Percentiles rank a stretch among this genome's conserved stretches.
Conservation (phyloP, 148 eudicot genomes). For the Diospyros kaki region DNA sequence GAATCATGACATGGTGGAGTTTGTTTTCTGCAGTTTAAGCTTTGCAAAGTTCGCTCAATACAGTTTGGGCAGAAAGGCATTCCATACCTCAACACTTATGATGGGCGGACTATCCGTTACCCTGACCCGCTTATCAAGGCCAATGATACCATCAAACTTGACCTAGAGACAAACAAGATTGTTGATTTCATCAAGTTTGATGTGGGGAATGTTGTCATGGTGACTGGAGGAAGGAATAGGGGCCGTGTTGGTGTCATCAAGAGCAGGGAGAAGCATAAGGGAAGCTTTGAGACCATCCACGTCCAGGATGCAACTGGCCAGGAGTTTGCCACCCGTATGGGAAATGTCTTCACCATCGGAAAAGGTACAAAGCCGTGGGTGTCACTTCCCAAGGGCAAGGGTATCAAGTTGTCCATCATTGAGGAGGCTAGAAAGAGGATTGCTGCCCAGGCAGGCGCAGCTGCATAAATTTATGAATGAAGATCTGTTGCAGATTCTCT, state of each 20-base stretch:
- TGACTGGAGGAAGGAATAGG: slow-evolving; percentile 59
- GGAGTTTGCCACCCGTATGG: slow-evolving; percentile 55
- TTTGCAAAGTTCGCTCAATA: slow-evolving; percentile 51
- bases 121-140: slow-evolving; percentile 52
- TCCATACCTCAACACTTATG: slow-evolving; percentile 53
- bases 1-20: not conserved
- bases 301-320: slow-evolving; percentile 47
- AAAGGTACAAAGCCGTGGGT: slow-evolving; percentile 56
- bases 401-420: slow-evolving; percentile 47
- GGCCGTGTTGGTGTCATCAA: slow-evolving; percentile 53
- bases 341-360: slow-evolving; percentile 48
- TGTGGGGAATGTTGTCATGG: slow-evolving; percentile 64
- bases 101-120: slow-evolving; percentile 53
- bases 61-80: slow-evolving; percentile 53
- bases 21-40: slow-evolving; percentile 39
- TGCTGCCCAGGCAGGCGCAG: slow-evolving; percentile 28
- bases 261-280: slow-evolving; percentile 60
- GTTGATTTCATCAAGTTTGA: slow-evolving; percentile 53
- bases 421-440: slow-evolving; percentile 53
- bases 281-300: slow-evolving; percentile 53
- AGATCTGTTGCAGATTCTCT: not conserved
- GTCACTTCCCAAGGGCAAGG: slow-evolving; percentile 54
- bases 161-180: slow-evolving; percentile 42
- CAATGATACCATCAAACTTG: slow-evolving; percentile 52
- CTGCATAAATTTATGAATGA: slow-evolving; percentile 10